A percentile compares a stretch with the other conserved stretches of the same genome.
Evolutionary conservation across 441 rosid genomes (phyloP).

Genomic region (Gossypium laxum): DNA sequence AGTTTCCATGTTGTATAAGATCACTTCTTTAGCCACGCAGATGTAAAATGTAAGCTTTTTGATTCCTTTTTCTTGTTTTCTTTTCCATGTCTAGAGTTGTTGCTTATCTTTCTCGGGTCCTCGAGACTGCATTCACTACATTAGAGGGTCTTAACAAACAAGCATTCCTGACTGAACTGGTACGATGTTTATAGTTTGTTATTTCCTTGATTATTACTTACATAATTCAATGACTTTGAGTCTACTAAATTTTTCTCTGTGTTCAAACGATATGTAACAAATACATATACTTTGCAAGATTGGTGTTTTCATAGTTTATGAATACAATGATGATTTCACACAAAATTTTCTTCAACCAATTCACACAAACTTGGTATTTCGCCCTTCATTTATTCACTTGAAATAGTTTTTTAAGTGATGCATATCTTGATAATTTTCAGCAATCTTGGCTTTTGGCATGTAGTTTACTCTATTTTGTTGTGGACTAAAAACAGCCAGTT

Average conservation of each 20-base stretch:
- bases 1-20: background rate
- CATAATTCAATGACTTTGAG: background rate
- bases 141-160: conserved; percentile 96
- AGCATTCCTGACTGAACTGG: conserved; percentile 93
- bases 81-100: conserved; percentile 55
- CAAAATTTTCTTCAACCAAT: background rate
- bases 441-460: background rate
- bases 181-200: conserved; percentile 25
- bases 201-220: background rate
- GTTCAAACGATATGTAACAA: background rate
- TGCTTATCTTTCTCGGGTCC: conserved; percentile 94
- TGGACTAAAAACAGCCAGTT: background rate
- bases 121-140: conserved; percentile 91
- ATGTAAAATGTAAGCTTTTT: background rate
- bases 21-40: background rate
- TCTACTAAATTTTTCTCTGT: background rate
- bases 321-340: background rate
- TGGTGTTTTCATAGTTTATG: background rate
- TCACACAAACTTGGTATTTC: background rate
- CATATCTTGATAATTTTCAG: background rate
- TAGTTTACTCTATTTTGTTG: background rate
- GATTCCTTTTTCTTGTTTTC: conserved; percentile 5
- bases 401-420: background rate
- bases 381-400: background rate
- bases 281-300: background rate